Evolutionary conservation across 2,329 filamentous ascomycete genomes (phyloP), one percentile per base, ranked within the genome.

Genomic region (Penicillium sp.): DNA sequence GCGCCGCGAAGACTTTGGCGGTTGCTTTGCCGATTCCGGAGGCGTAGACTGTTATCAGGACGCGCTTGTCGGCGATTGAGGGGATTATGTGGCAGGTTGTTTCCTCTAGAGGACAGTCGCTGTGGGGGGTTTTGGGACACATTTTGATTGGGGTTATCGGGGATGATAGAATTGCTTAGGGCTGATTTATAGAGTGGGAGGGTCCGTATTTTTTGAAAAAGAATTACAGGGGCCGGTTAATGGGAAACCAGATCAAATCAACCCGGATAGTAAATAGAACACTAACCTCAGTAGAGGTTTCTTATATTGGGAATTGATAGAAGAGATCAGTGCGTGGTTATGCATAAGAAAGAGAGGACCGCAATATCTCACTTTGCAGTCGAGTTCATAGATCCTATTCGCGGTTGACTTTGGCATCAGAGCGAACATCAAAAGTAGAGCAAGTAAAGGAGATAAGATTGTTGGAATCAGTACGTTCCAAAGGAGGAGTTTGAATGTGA

Each of bases 61-160:
- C 6, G 9, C 49, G 41, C 9, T 53, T 43, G 10, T 31, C 31
- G 38, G 36, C 10, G 12, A 51, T 31, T 10, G 25, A 41, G n/a
- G 38, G 49, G 23, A 51, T 42, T 27, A 51, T 51, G 15, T 51
- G 36, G 29, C 36, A 51, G 19, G 23, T 38, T 21, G 49, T 51
- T 41, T 51, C 36, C 17, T 51, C 17, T 27, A 2, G 6, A 17
- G 36, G 25, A 17, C 2, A 25, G 23, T 51, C 36, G 10, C 49
- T 27, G n/a, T 51, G 49, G 13, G 23, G n/a, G 10, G 36, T 42
- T 19, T 41, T 42, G 36, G 49, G 49, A 31, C 36, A 42, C 49
- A 41, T 50, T 19, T 15, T 42, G 17, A 47, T 21, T 19, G 2
- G 44, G 13, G 19, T 21, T 33, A 19, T 31, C 12, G 10, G 8